Base-by-base conservation (phyloP, 257 asterid genomes). In the Solanum lycopersicoides region DNA sequence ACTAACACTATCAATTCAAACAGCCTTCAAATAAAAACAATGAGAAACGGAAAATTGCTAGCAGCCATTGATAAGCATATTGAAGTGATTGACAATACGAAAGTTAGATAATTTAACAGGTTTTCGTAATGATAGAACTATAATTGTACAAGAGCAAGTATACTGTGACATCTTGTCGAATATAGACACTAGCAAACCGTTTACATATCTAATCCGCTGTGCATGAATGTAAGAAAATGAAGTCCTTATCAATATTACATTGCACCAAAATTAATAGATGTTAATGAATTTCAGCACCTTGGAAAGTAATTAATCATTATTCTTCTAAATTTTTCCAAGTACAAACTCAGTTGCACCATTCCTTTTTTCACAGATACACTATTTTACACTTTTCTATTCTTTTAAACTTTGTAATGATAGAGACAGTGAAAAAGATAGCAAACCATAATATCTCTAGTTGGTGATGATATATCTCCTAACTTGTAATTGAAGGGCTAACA, bases 201-300 rank as follows among this genome's bases (percentile, higher is more conserved):
- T 37, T 21, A 60, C 83, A 87, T 45, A 76, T 85, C 77, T 44
- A 77, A 73, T 85, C 59, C 21, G 76, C 44, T 1, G 47, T 80
- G 76, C 86, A 79, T 74, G 59, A 68, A 85, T 76, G 74, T 50
- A 80, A 53, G 86, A 72, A 84, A 88, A 72, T 73, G 53, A 89
- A 90, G 91, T 89, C 92, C 14, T 88, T 87, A 63, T 90, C 68
- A 59, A 59, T 0, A 59, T 59, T 59, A 20, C 68, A 59, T 59
- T 59, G 12, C 66, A 59, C 66, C 66, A 59, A 59, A 59, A 72
- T 18, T 72, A 76, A 14, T 42, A 41, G 39, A 77, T 15, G 83
- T 60, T 60, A 44, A 25, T 42, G 39, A 53, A 44, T 77, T 14
- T 77, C 35, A 75, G 83, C 83, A 75, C 35, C 59, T 75, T 76